A percentile compares a stretch with the other conserved stretches of the same genome.
phyloP scores from a whole-genome alignment of 441 rosid genomes.

The Croton setiger region DNA sequence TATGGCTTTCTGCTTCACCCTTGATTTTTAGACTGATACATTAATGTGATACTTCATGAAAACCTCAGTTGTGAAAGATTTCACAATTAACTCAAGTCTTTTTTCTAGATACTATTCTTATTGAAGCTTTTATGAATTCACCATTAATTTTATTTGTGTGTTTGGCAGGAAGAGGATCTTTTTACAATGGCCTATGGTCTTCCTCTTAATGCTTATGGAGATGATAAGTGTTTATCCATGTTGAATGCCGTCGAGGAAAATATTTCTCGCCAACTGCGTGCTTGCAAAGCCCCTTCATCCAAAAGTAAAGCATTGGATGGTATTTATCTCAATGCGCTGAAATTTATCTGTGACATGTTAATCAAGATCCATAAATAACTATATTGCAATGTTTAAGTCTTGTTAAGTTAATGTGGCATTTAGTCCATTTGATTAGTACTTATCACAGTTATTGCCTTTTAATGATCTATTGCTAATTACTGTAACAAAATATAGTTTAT shows the following conservation, averaged over 20 bases:
- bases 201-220: conserved; percentile 72
- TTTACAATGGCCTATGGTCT: conserved; percentile 91
- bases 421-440: neutral
- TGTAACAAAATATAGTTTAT: neutral
- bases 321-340: conserved; percentile 29
- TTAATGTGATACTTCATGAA: conserved; percentile 1
- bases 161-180: conserved; percentile 89
- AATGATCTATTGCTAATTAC: neutral
- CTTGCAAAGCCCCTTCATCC: conserved; percentile 62
- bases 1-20: neutral
- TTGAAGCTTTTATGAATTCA: neutral
- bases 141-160: conserved; percentile 11
- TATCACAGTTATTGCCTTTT: neutral
- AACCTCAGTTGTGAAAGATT: neutral
- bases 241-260: conserved; percentile 93
- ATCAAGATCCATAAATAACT: conserved; percentile 1
- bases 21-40: neutral
- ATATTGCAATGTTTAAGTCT: neutral
- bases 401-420: neutral
- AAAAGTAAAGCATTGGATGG: conserved; percentile 68
- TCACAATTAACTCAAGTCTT: neutral
- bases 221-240: conserved; percentile 76
- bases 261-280: conserved; percentile 81
- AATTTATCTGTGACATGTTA: conserved; percentile 13
- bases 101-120: neutral